Evolutionary conservation across 306 rosid species (phyloP).

Genomic region (Betula pendula): DNA sequence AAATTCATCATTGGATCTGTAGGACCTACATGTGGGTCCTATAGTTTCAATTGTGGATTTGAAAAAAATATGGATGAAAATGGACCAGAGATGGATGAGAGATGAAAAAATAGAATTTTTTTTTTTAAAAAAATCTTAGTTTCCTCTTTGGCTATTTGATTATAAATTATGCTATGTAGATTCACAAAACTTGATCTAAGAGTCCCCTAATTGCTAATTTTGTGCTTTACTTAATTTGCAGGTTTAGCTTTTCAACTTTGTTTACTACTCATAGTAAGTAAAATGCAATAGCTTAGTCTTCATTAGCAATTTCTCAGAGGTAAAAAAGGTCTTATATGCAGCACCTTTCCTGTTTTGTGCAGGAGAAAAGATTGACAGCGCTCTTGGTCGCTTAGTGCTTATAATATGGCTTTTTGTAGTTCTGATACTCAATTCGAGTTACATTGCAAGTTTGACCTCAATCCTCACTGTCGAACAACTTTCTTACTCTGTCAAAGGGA

Average conservation of each 20-base stretch:
- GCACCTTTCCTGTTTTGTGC: not conserved
- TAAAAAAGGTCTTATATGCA: too few species aligned
- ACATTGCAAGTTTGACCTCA: conserved; percentile 39
- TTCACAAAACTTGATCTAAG: too few species aligned
- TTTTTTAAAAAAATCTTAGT: too few species aligned
- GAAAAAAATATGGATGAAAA: too few species aligned
- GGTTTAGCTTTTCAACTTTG: conserved; percentile 71
- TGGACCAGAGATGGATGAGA: too few species aligned
- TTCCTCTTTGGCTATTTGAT: too few species aligned
- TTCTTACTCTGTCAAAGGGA: too few species aligned
- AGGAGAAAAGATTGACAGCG: conserved; percentile 30
- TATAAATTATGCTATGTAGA: not conserved
- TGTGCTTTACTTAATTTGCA: conserved; percentile 24
- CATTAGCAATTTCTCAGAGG: not conserved
- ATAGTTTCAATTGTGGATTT: too few species aligned
- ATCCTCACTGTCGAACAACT: conserved; percentile 2
- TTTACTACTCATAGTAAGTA: conserved; percentile 82
- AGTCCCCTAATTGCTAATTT: not conserved
- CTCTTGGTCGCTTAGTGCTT: conserved; percentile 29
- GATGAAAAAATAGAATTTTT: too few species aligned
- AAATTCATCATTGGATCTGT: too few species aligned
- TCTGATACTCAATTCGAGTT: conserved; percentile 33
- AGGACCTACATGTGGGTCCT: too few species aligned
- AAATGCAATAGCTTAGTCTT: not conserved
- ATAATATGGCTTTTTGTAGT: conserved; percentile 39